These are phyloP conservation scores for Blumeria hordei DNA, from an alignment of 2,329 filamentous ascomycete species.

Conservation along the genomic window DNA sequence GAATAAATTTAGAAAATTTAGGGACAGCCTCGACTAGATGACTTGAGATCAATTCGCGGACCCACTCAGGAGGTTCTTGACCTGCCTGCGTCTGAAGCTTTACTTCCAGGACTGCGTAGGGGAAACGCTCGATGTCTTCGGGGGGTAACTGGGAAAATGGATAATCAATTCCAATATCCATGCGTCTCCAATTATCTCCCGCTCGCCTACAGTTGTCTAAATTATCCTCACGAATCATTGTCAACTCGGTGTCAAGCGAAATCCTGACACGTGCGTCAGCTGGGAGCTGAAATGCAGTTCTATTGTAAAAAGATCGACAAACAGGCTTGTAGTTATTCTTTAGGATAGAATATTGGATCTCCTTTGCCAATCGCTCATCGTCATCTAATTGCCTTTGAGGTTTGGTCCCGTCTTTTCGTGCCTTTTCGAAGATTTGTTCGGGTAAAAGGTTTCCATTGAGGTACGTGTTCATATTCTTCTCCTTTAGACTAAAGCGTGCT, in stretches of 20 bases:
- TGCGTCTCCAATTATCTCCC: constrained; percentile 84
- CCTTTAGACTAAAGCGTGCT: constrained; percentile 80
- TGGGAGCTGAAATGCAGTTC: constrained; percentile 89
- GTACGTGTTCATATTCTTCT: constrained; percentile 91
- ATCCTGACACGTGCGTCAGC: constrained; percentile 91
- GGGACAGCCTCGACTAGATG: constrained; percentile 96
- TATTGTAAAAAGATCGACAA: constrained; percentile 91
- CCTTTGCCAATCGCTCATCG: constrained; percentile 67
- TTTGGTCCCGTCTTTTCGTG: constrained; percentile 86
- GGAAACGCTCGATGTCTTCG: constrained; percentile 73
- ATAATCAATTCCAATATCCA: constrained; percentile 91
- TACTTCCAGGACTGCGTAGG: constrained; percentile 88
- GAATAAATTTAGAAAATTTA: constrained; percentile 98
- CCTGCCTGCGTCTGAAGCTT: constrained; percentile 93
- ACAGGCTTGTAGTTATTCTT: constrained; percentile 73
- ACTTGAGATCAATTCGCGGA: constrained; percentile 73
- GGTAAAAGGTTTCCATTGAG: constrained; percentile 66
- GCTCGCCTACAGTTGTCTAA: constrained; percentile 52
- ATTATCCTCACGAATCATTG: constrained; percentile 89
- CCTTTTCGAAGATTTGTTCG: constrained; percentile 83
- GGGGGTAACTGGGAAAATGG: constrained; percentile 75
- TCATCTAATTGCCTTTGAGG: constrained; percentile 74
- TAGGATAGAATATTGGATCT: constrained; percentile 83
- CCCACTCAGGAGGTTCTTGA: constrained; percentile 90
- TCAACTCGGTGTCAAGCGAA: constrained; percentile 85